Percentiles rank a stretch among this genome's conserved stretches.
Evolutionary conservation across 1,284 basidiomycete genomes (phyloP).

Genomic region (Ceratobasidium sp.): DNA sequence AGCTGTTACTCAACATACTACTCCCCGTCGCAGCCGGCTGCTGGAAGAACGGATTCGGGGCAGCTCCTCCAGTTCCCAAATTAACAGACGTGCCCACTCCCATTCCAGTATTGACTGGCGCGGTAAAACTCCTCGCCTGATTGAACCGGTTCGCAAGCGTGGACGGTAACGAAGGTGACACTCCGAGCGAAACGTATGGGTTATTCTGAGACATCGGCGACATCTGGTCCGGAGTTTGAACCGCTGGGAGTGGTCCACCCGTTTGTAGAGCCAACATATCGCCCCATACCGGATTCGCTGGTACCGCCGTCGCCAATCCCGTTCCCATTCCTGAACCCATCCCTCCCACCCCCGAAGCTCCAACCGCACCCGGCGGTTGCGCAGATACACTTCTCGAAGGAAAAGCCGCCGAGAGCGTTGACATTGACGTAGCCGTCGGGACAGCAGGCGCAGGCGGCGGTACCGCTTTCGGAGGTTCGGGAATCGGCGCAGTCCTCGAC

Average conservation of each 20-base stretch:
- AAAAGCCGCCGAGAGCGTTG: slow-evolving; percentile 8
- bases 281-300: slow-evolving; percentile 30
- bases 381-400: slow-evolving; percentile 42
- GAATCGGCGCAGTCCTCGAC: slow-evolving; percentile 38
- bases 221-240: slow-evolving; percentile 9
- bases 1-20: slow-evolving; percentile 28
- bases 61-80: background rate
- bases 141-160: slow-evolving; percentile 36
- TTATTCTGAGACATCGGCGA: slow-evolving; percentile 28
- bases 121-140: slow-evolving; percentile 40
- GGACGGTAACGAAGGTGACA: slow-evolving; percentile 11
- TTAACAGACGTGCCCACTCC: background rate
- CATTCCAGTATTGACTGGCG: background rate
- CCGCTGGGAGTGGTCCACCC: slow-evolving; percentile 21
- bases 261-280: slow-evolving; percentile 37
- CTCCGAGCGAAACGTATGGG: slow-evolving; percentile 32
- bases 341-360: background rate
- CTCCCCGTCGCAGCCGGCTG: slow-evolving; percentile 35
- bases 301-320: background rate
- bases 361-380: slow-evolving; percentile 4
- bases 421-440: background rate
- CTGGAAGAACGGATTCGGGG: slow-evolving; percentile 45
- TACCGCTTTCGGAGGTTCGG: slow-evolving; percentile 24
- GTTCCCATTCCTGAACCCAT: slow-evolving; percentile 1
- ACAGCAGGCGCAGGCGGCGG: slow-evolving; percentile 32